These are phyloP conservation scores for Crithidia bombi DNA, from an alignment of 208 protist genomes.

Conservation along the genomic window DNA sequence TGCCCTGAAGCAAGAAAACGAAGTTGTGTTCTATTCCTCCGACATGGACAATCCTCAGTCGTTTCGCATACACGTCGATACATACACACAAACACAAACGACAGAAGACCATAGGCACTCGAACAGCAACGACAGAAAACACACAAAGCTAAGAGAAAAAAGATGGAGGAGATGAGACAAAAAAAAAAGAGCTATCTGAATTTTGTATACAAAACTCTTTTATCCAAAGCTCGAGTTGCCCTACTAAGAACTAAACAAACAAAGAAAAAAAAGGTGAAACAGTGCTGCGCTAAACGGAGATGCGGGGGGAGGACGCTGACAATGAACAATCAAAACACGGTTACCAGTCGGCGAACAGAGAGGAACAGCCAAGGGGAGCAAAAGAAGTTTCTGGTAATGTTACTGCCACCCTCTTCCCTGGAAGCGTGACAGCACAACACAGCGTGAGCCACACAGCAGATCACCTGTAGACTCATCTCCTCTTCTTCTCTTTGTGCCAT, in stretches of 20 bases:
- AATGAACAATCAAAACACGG: too few species aligned
- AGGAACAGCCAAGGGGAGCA: background rate
- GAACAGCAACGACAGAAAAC: slow-evolving; percentile 3
- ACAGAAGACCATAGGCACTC: slow-evolving; percentile 20
- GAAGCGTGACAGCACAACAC: background rate
- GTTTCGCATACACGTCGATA: slow-evolving; percentile 3
- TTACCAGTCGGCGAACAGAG: too few species aligned
- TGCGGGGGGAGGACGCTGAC: background rate
- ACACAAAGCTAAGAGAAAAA: slow-evolving; percentile 10
- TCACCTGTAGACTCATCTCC: background rate
- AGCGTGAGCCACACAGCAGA: too few species aligned
- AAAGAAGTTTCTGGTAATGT: background rate
- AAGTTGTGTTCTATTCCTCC: slow-evolving; percentile 11
- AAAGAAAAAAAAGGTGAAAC: background rate
- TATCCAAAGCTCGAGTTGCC: background rate
- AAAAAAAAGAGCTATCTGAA: slow-evolving; percentile 12
- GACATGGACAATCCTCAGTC: slow-evolving; percentile 2
- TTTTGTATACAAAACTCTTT: background rate
- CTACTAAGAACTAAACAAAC: background rate
- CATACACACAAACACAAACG: background rate
- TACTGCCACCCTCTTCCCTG: background rate
- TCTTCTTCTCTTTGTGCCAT: background rate
- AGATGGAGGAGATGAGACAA: background rate
- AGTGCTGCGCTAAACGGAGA: background rate
- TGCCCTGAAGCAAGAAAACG: slow-evolving; percentile 11